Evolutionary conservation across 2,329 filamentous ascomycete species (phyloP).

Genomic region (Sporothrix mexicana): DNA sequence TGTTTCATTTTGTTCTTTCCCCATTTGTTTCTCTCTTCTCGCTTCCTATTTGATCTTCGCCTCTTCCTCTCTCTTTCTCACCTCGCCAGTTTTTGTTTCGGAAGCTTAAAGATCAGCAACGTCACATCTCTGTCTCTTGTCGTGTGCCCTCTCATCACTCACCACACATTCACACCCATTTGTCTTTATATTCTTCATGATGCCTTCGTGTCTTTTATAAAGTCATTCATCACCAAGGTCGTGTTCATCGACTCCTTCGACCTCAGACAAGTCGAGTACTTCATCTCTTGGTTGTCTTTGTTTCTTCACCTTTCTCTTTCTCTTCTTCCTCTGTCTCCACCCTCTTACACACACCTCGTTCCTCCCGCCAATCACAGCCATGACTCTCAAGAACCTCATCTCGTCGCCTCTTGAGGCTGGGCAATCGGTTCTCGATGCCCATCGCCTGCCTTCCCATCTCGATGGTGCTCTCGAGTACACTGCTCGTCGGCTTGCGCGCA

Average conservation of each 20-base stretch:
- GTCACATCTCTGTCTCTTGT: constrained; percentile 11
- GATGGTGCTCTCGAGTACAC: constrained; percentile 63
- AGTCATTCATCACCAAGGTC: neutral
- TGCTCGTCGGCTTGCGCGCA: constrained; percentile 61
- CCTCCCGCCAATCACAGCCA: constrained; percentile 38
- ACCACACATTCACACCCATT: no score
- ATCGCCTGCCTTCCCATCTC: constrained; percentile 62
- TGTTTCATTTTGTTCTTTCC: constrained; percentile 24
- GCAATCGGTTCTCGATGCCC: constrained; percentile 61
- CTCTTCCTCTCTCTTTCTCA: constrained; percentile 26
- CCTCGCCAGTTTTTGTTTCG: constrained; percentile 3
- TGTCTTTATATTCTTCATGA: constrained; percentile 6
- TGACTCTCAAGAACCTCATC: constrained; percentile 62
- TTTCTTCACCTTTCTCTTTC: neutral
- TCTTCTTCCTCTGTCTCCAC: neutral
- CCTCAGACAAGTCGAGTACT: neutral
- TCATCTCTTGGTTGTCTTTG: neutral
- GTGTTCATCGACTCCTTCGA: neutral
- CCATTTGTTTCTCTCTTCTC: constrained; percentile 7
- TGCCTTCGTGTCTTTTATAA: neutral
- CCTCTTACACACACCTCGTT: neutral
- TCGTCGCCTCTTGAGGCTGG: constrained; percentile 69
- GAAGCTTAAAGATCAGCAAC: constrained; percentile 1
- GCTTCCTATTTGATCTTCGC: constrained; percentile 21
- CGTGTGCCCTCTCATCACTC: neutral